Evolutionary conservation across 768 basidiomycete genomes (phyloP).

Genomic region (Naganishia onofrii): DNA sequence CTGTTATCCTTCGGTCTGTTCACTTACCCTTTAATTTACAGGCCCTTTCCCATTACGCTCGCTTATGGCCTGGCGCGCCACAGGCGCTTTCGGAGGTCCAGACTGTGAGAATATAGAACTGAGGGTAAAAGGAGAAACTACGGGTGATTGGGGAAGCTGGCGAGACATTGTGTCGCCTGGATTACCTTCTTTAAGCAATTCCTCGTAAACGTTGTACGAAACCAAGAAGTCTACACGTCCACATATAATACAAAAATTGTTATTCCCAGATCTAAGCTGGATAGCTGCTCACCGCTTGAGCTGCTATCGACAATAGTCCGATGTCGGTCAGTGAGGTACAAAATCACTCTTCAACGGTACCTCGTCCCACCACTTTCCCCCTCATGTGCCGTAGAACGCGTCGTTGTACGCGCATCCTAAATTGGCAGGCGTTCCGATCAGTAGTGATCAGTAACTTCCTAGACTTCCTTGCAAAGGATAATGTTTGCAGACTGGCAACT

Average conservation of each 20-base stretch:
- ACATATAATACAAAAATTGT: no score
- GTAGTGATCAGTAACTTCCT: no score
- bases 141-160: slow-evolving; percentile 44
- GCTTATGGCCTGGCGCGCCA: slow-evolving; percentile 46
- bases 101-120: slow-evolving; percentile 52
- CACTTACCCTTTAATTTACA: slow-evolving; percentile 24
- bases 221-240: no score
- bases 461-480: no score
- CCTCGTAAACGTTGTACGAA: not conserved
- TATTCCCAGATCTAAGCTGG: no score
- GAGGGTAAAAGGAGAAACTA: slow-evolving; percentile 28
- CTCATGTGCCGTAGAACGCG: no score
- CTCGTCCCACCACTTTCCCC: not conserved
- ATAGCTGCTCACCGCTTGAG: no score
- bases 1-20: not conserved
- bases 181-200: not conserved
- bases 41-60: slow-evolving; percentile 48
- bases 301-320: no score
- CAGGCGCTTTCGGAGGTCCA: slow-evolving; percentile 51
- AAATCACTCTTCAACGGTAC: no score
- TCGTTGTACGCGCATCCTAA: no score
- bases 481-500: not conserved
- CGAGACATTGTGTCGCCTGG: slow-evolving; percentile 31
- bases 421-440: no score
- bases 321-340: no score